Percentiles rank a stretch among this genome's conserved stretches.
phyloP scores from a whole-genome alignment of 805 yeast species.

The Candida suzukii region DNA sequence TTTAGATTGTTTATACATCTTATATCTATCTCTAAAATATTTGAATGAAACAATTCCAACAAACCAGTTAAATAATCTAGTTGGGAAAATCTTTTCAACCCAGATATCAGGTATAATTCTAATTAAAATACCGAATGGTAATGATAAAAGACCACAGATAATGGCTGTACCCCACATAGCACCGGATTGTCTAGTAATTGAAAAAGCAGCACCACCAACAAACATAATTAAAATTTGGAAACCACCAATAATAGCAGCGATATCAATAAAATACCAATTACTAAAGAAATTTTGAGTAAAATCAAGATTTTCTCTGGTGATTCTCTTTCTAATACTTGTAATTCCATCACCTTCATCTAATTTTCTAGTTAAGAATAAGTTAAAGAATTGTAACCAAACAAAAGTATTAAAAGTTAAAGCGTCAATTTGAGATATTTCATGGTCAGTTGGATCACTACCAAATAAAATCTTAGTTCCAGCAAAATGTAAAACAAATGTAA shows the following conservation, averaged over 20 bases:
- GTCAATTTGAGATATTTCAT: conserved; percentile 51
- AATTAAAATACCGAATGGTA: conserved; percentile 73
- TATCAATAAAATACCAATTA: conserved; percentile 74
- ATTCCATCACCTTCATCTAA: conserved; percentile 81
- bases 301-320: conserved; percentile 61
- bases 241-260: conserved; percentile 69
- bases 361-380: conserved; percentile 83
- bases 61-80: conserved; percentile 34
- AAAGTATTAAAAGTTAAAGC: conserved; percentile 93
- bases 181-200: conserved; percentile 71
- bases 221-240: conserved; percentile 88
- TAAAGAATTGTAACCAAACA: conserved; percentile 97
- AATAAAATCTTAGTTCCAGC: conserved; percentile 62
- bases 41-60: conserved; percentile 13
- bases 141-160: conserved; percentile 68
- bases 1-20: conserved; percentile 9
- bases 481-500: conserved; percentile 79
- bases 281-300: conserved; percentile 76
- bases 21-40: conserved; percentile 10
- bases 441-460: conserved; percentile 30
- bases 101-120: conserved; percentile 80
- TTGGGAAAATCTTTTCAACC: conserved; percentile 62
- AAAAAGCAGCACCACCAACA: conserved; percentile 95
- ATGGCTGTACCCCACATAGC: conserved; percentile 89
- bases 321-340: conserved; percentile 46